Evolutionary conservation across 192 early-diverging fungal species (phyloP), one percentile per base, ranked within the genome.

Genomic region (Coemansia sp.): DNA sequence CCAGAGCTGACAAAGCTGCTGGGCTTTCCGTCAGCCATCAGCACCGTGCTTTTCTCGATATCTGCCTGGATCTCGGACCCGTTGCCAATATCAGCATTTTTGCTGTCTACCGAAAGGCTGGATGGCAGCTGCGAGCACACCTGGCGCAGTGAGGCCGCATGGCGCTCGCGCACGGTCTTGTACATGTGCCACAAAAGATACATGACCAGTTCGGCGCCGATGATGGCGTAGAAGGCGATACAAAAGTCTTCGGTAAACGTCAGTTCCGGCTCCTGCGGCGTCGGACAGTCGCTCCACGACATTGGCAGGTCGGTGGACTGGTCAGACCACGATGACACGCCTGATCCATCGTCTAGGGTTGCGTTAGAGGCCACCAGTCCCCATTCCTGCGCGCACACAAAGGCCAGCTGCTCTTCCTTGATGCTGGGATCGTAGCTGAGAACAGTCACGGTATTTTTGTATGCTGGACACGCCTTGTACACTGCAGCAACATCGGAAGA

Each of bases 241-340:
- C 85, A 90, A 66, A 85, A 87, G 52, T 71, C 79, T 56, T 88
- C 87, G 6, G 38, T 71, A 51, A 76, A 90, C 2, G 84, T 82
- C 41, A 90, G 73, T 9, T 45, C 59, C 9, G 81, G 76, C 28
- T 75, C 76, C 15, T 81, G 81, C 3, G 81, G 54, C 41, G 73
- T 72, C 18, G 87, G 87, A 66, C 87, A 88, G 35, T 64, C 64
- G 8, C 74, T 74, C 88, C 88, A 90, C 17, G 72, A 54, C 17
- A 20, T 28, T 5, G 65, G 45, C 62, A 52, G 56, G 28, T 61
- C 61, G 14, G 66, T 64, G 1, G 69, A 64, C n/a, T 75, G 36
- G 4, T 35, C 39, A 1, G 63, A 39, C 80, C 80, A 83, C 4
- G 43, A 56, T 8, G 39, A 56, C 17, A 70, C 43, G 17, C 51